Evolutionary conservation across 2,329 filamentous ascomycete genomes (phyloP).

Genomic region (Pseudonectria foliicola): DNA sequence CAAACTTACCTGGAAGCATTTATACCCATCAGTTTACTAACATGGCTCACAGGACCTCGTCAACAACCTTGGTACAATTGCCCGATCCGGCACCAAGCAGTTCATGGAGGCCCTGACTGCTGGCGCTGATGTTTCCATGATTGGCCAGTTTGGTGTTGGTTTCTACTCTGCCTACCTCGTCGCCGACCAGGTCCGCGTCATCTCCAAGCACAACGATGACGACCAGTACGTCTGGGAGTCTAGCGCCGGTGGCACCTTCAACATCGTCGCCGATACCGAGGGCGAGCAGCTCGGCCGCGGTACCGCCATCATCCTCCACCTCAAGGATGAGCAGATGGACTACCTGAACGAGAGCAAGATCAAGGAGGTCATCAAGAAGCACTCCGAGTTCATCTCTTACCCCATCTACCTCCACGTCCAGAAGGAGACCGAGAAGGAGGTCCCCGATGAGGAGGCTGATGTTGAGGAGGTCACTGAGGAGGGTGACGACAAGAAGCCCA

Average conservation of each 20-base stretch:
- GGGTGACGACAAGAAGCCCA: constrained; percentile 87
- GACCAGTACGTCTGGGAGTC: constrained; percentile 99
- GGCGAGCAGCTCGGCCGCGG: constrained; percentile 87
- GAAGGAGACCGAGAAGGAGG: constrained; percentile 99
- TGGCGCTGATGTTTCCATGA: constrained; percentile 99
- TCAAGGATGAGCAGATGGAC: constrained; percentile 98
- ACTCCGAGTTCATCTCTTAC: constrained; percentile 99
- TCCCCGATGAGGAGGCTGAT: constrained; percentile 90
- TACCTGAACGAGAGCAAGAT: constrained; percentile 98
- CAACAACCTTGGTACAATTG: constrained; percentile 99
- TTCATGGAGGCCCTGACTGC: constrained; percentile 99
- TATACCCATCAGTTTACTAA: constrained; percentile 1
- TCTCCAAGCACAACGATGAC: constrained; percentile 99
- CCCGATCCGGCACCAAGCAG: constrained; percentile 98
- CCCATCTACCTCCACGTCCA: constrained; percentile 99
- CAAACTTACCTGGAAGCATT: neutral
- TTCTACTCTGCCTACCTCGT: constrained; percentile 99
- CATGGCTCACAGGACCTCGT: constrained; percentile 68
- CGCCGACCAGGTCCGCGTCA: constrained; percentile 87
- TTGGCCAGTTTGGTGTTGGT: constrained; percentile 99
- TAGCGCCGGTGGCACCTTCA: constrained; percentile 94
- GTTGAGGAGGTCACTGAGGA: constrained; percentile 55
- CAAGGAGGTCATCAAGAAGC: constrained; percentile 99
- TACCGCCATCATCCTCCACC: constrained; percentile 95
- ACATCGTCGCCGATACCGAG: constrained; percentile 81